Base-by-base conservation (phyloP, 805 yeast species). In the Candida arabinofermentans region DNA sequence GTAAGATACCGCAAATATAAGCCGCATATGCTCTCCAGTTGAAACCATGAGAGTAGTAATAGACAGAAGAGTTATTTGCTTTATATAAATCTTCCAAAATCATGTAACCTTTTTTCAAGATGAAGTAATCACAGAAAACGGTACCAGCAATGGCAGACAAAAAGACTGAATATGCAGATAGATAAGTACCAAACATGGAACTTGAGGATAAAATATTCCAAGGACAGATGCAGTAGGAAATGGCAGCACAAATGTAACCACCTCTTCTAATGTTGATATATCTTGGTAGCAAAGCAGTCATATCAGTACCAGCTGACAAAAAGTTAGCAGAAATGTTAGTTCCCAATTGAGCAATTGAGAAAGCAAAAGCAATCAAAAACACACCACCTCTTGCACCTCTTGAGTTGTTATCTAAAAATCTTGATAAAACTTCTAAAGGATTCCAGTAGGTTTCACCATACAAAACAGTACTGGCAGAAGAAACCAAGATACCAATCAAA, bases 11-110 rank as follows among this genome's bases (percentile, higher is more conserved):
- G 50, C 81, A 72, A 49, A 88, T 60, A 59, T 88, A 88, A 1
- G 96, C 93, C 24, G 72, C 77, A 50, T 77, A 80, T 2, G 91
- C 96, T 60, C 95, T 73, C 93, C 95, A 86, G 59, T 87, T 86
- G 61, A 77, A 53, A 30, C 96, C 96, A 24, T 55, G 64, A 54
- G 75, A 72, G 65, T 76, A 87, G 65, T 73, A 74, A 66, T 88
- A 89, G 7, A 71, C 57, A 24, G 66, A 65, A 5, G 64, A 59
- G 13, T 61, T 62, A 49, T 57, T 54, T 32, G 71, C 75, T 21
- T 74, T 52, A 65, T 83, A 89, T 49, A 89, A 67, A 53, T 86
- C 90, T 42, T 71, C 70, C 27, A 86, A 62, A 41, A 73, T 67
- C 49, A 88, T 56, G 57, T 71, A 71, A 30, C 96, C 96, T 56